Conservation (phyloP, 768 basidiomycete genomes). For the Lactarius akahatsu region DNA sequence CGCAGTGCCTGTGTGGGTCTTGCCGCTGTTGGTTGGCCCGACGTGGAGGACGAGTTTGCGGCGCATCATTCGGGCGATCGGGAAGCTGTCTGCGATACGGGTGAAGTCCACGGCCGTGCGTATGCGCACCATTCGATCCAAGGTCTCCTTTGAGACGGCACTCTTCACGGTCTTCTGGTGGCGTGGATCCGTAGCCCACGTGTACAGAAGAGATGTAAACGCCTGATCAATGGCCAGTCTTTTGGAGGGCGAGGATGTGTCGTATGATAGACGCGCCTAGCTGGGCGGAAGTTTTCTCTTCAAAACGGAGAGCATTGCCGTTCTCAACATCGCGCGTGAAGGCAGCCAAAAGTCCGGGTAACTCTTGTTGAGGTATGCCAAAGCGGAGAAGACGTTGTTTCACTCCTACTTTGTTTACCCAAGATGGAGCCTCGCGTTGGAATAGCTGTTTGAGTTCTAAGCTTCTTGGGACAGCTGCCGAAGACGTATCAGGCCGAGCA, state of each 20-base stretch:
- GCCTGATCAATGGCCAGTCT: slow-evolving; percentile 44
- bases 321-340: slow-evolving; percentile 43
- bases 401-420: slow-evolving; percentile 31
- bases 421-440: slow-evolving; percentile 19
- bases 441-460: slow-evolving; percentile 11
- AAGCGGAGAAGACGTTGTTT: slow-evolving; percentile 45
- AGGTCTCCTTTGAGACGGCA: slow-evolving; percentile 24
- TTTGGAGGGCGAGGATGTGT: slow-evolving; percentile 34
- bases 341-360: slow-evolving; percentile 42
- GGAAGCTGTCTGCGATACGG: slow-evolving; percentile 46
- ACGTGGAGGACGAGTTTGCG: slow-evolving; percentile 93
- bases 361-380: slow-evolving; percentile 46
- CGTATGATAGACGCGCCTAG: slow-evolving; percentile 46
- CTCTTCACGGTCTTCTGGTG: slow-evolving; percentile 4
- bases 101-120: slow-evolving; percentile 42
- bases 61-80: slow-evolving; percentile 54
- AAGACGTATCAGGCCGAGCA: background rate
- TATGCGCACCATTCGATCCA: slow-evolving; percentile 34
- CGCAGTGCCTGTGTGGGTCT: slow-evolving; percentile 94
- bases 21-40: slow-evolving; percentile 96
- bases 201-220: slow-evolving; percentile 54
- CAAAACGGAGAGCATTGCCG: slow-evolving; percentile 26
- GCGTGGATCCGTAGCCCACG: slow-evolving; percentile 49
- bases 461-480: background rate
- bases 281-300: slow-evolving; percentile 39